phyloP scores from a whole-genome alignment of 2,329 filamentous ascomycete species.

The Monilinia aucupariae region DNA sequence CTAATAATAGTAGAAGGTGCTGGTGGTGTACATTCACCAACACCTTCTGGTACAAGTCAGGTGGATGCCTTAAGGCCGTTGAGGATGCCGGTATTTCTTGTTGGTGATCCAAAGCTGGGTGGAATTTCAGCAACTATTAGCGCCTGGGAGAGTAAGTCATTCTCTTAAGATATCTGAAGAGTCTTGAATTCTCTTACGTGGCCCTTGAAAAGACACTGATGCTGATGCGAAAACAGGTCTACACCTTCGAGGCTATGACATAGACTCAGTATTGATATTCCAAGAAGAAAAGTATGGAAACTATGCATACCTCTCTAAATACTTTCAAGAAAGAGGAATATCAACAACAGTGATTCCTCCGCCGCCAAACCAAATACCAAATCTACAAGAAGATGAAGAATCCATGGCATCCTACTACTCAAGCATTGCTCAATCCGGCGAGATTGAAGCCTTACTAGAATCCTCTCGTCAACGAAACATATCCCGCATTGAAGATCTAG shows the following conservation, averaged over 20 bases:
- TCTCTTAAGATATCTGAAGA: no score
- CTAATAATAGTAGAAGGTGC: conserved; percentile 74
- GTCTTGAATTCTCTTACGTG: rapidly evolving
- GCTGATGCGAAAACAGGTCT: conserved; percentile 45
- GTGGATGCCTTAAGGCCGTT: conserved; percentile 72
- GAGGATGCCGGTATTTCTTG: conserved; percentile 65
- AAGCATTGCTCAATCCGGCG: conserved; percentile 37
- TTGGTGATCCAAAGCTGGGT: conserved; percentile 70
- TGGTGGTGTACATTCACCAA: conserved; percentile 74
- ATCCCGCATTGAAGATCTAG: conserved; percentile 52
- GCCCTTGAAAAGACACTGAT: neutral
- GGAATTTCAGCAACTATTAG: conserved; percentile 78
- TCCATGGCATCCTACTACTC: conserved; percentile 62
- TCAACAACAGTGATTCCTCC: conserved; percentile 50
- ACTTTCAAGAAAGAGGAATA: conserved; percentile 58
- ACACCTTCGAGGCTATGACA: conserved; percentile 69
- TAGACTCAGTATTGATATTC: conserved; percentile 66
- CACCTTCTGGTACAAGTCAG: conserved; percentile 69
- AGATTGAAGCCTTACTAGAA: conserved; percentile 44
- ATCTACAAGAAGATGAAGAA: conserved; percentile 45
- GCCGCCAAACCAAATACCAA: conserved; percentile 47
- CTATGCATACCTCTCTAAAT: conserved; percentile 58
- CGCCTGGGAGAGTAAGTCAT: conserved; percentile 55
- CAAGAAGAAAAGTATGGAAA: conserved; percentile 62
- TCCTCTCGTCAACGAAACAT: conserved; percentile 50